Percentiles rank a stretch among this genome's conserved stretches.
Conservation (phyloP, 495 filamentous ascomycete species). For the Daldinia grandis region DNA sequence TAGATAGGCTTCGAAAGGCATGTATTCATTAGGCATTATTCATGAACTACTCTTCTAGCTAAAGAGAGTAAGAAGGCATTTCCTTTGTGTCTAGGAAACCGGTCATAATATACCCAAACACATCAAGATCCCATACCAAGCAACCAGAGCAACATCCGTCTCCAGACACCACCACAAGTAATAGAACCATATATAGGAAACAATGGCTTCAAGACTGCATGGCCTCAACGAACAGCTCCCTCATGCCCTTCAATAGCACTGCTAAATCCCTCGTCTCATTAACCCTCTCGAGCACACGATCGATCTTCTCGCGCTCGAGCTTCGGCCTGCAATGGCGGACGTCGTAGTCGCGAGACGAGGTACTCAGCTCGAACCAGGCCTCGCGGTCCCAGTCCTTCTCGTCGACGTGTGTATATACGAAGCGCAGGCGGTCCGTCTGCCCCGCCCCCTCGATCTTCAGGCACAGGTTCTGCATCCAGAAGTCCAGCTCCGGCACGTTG, state of each 20-base stretch:
- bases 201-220: slow-evolving; percentile 53
- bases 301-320: slow-evolving; percentile 75
- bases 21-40: slow-evolving; percentile 2
- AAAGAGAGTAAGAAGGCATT: not conserved
- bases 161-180: not conserved
- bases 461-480: slow-evolving; percentile 92
- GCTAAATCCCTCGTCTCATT: slow-evolving; percentile 88
- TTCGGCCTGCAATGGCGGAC: slow-evolving; percentile 81
- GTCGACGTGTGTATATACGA: slow-evolving; percentile 87
- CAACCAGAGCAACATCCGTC: not conserved
- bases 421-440: slow-evolving; percentile 83
- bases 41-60: not conserved
- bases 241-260: slow-evolving; percentile 88
- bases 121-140: not conserved
- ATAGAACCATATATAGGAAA: not conserved
- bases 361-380: slow-evolving; percentile 91
- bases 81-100: not conserved
- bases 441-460: slow-evolving; percentile 91
- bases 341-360: slow-evolving; percentile 81
- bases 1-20: not conserved
- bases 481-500: slow-evolving; percentile 90
- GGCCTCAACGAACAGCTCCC: slow-evolving; percentile 77
- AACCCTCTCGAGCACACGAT: slow-evolving; percentile 73
- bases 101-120: not conserved
- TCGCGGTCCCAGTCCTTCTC: slow-evolving; percentile 90